These are phyloP conservation scores for Penicillium janthinellum DNA, from an alignment of 2,329 filamentous ascomycete species.

Conservation along the genomic window DNA sequence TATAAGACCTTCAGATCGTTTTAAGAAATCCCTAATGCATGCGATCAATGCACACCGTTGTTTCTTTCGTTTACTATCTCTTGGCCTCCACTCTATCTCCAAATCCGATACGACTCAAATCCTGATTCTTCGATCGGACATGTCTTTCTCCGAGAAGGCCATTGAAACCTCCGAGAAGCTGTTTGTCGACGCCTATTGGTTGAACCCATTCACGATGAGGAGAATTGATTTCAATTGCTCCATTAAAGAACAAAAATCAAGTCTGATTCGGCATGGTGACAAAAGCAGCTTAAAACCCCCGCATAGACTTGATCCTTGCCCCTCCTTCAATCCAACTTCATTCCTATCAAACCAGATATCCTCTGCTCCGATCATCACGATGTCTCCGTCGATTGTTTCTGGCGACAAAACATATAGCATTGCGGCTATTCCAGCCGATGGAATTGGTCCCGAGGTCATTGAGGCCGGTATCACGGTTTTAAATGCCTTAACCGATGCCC, in stretches of 20 bases:
- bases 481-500: slow-evolving; percentile 44
- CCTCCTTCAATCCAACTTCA: slow-evolving; percentile 5
- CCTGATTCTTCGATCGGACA: background rate
- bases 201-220: slow-evolving; percentile 8
- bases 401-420: slow-evolving; percentile 49
- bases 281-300: slow-evolving; percentile 12
- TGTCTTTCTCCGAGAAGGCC: background rate
- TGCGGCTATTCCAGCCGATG: slow-evolving; percentile 69
- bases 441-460: slow-evolving; percentile 70
- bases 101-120: too few relatives aligned
- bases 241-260: slow-evolving; percentile 9
- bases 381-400: slow-evolving; percentile 20
- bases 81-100: too few relatives aligned
- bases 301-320: slow-evolving; percentile 11
- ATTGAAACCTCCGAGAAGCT: slow-evolving; percentile 10
- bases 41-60: too few relatives aligned
- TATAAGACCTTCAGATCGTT: too few relatives aligned
- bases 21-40: too few relatives aligned
- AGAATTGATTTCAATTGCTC: slow-evolving; percentile 1
- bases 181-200: slow-evolving; percentile 6
- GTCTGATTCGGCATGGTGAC: background rate
- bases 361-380: slow-evolving; percentile 3
- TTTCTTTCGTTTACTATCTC: too few relatives aligned
- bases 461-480: slow-evolving; percentile 64
- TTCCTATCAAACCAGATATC: background rate